Percentiles rank a stretch among this genome's conserved stretches.
phyloP scores from a whole-genome alignment of 495 filamentous ascomycete genomes.

The Aspergillus nidulans region DNA sequence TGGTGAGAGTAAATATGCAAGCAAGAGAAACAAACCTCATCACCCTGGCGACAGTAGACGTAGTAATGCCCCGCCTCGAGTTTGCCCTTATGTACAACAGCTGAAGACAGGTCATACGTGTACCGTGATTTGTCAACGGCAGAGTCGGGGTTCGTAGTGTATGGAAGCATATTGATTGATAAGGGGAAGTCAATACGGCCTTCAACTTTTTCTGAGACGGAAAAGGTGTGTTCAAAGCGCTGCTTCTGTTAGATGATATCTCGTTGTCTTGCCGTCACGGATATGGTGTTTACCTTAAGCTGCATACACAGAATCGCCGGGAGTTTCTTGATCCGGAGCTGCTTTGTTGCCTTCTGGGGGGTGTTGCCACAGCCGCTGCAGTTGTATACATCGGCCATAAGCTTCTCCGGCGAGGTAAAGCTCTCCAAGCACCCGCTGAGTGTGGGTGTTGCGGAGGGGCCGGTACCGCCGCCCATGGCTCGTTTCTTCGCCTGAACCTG shows the following conservation, averaged over 20 bases:
- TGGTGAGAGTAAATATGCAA: not conserved
- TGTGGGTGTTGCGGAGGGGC: slow-evolving; percentile 47
- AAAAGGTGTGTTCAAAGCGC: slow-evolving; percentile 73
- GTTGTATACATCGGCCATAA: slow-evolving; percentile 71
- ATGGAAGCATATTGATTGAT: slow-evolving; percentile 82
- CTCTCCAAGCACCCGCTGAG: slow-evolving; percentile 76
- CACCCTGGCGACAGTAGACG: slow-evolving; percentile 74
- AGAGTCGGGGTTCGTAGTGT: slow-evolving; percentile 60
- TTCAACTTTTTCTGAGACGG: slow-evolving; percentile 71
- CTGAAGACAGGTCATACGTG: slow-evolving; percentile 77
- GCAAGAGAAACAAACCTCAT: slow-evolving; percentile 42
- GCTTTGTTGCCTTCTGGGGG: slow-evolving; percentile 69
- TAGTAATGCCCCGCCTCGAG: slow-evolving; percentile 89
- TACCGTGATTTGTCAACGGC: slow-evolving; percentile 46
- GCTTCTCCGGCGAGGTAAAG: slow-evolving; percentile 66
- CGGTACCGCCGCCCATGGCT: slow-evolving; percentile 38
- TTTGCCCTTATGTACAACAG: slow-evolving; percentile 78
- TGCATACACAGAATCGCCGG: slow-evolving; percentile 89
- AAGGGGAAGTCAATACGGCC: slow-evolving; percentile 77
- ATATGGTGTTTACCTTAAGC: slow-evolving; percentile 63
- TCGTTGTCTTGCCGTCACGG: slow-evolving; percentile 1
- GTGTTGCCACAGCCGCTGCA: slow-evolving; percentile 70
- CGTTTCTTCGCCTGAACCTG: slow-evolving; percentile 52
- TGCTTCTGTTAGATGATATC: slow-evolving; percentile 26
- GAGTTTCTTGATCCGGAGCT: slow-evolving; percentile 71